Percentiles rank a stretch among this genome's conserved stretches.
phyloP scores from a whole-genome alignment of 2,329 filamentous ascomycete genomes.

The Aspergillus floridensis region DNA sequence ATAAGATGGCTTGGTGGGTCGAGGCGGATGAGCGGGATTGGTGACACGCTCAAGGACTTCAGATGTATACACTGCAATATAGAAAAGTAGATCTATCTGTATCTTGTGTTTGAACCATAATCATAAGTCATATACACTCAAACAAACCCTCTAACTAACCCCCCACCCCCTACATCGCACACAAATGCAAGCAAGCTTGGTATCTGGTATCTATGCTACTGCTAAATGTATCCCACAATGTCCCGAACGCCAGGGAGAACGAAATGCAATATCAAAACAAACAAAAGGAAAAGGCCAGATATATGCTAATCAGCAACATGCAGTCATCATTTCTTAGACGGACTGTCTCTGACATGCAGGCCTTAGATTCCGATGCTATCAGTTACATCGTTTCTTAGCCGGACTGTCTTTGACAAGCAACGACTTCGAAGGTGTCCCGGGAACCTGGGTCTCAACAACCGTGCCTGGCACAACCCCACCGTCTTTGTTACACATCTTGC shows the following conservation, averaged over 20 bases:
- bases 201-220: conserved; percentile 16
- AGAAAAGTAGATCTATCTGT: too few relatives aligned
- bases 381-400: not conserved
- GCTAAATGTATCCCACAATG: not conserved
- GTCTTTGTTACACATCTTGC: not conserved
- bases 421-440: conserved; percentile 24
- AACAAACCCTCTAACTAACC: not conserved
- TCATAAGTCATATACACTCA: too few relatives aligned
- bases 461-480: not conserved
- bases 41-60: conserved; percentile 8
- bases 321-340: not conserved
- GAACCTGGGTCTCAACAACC: conserved; percentile 25
- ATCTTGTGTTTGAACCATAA: too few relatives aligned
- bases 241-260: conserved; percentile 3
- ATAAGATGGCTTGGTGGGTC: conserved; percentile 67
- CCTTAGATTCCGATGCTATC: conserved; percentile 4
- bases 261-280: conserved; percentile 6
- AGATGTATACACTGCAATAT: not conserved
- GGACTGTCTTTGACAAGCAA: not conserved
- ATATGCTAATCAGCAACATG: not conserved
- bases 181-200: conserved; percentile 13
- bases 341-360: not conserved
- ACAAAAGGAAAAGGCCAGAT: too few relatives aligned
- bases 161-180: conserved; percentile 1
- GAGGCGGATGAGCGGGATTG: conserved; percentile 47